Base-by-base conservation (phyloP, 2,329 filamentous ascomycete genomes). In the Neofusicoccum cordaticola region DNA sequence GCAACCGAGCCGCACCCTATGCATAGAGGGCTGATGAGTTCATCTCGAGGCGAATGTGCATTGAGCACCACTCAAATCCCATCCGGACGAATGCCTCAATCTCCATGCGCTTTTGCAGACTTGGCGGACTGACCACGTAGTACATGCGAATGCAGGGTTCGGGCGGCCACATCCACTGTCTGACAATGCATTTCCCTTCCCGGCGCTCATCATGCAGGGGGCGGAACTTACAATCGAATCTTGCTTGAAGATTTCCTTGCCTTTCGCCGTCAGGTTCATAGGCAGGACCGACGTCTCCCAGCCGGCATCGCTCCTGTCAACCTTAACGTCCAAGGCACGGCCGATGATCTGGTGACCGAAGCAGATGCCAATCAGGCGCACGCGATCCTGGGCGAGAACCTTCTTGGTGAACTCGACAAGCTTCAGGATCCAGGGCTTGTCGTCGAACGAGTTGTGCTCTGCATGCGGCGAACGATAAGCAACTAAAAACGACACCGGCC, bases 321-420 rank as follows among this genome's bases (percentile, higher is more conserved):
- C 90, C 69, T 85, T 84, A 19, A 80, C 84, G 3, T 87, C 90
- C 69, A 93, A 74, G 1, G 91, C 90, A 61, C 92, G 83, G 1
- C 85, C 91, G 48, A 95, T 80, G 71, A 96, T 93, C 80, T 96
- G 92, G 75, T 96, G 92, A 4, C 92, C 92, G 75, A 94, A 96
- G 77, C 92, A 96, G 15, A 95, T 84, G 11, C 92, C 92, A 15
- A 96, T 82, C n/a, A 93, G 78, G 41, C 87, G 85, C 7, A 95
- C 85, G 0, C 86, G 81, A 31, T 83, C 80, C 68, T 89, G 84
- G 12, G 82, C 81, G 39, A 91, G 81, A 2, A 90, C 81, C 68
- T 83, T 80, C 58, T 82, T 80, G 0, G 85, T 86, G 71, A 88
- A 96, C 1, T 88, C 86, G 17, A 92, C 88, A 1, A 96, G 83